Evolutionary conservation across 371 early-diverging fungal genomes (phyloP).

Genomic region (Mortierella sp.): DNA sequence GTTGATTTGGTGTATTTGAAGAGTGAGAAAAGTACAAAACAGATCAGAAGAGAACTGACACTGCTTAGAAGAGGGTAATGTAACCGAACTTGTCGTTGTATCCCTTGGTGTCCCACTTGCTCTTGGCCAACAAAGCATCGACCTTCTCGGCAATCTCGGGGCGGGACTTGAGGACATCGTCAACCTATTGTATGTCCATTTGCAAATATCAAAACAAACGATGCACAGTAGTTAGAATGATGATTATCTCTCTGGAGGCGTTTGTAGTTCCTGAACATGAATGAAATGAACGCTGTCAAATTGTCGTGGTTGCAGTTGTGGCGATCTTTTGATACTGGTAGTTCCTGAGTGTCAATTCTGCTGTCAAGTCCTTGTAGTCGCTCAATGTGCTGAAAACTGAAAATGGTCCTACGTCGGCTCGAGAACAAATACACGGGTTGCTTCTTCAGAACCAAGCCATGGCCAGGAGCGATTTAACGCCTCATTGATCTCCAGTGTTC

Average conservation of each 20-base stretch:
- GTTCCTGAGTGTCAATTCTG: neutral
- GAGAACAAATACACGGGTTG: neutral
- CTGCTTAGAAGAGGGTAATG: slow-evolving; percentile 80
- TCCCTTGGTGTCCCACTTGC: slow-evolving; percentile 93
- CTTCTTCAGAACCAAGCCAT: neutral
- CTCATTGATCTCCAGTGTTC: neutral
- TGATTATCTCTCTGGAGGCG: neutral
- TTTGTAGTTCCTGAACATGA: neutral
- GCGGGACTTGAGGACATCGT: slow-evolving; percentile 94
- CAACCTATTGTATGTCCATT: slow-evolving; percentile 71
- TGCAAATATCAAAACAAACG: too few species aligned
- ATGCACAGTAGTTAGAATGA: neutral
- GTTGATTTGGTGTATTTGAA: neutral
- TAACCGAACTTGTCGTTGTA: slow-evolving; percentile 95
- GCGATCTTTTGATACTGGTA: neutral
- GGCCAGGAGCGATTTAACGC: neutral
- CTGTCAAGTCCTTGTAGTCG: neutral
- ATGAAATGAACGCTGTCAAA: too few species aligned
- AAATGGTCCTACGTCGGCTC: neutral
- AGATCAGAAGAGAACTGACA: slow-evolving; percentile 6
- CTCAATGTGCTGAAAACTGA: neutral
- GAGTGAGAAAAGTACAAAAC: neutral
- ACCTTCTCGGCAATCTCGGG: slow-evolving; percentile 92
- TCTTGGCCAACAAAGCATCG: slow-evolving; percentile 92
- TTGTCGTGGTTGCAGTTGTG: neutral